Percentiles rank a stretch among this genome's conserved stretches.
phyloP scores from a whole-genome alignment of 805 yeast genomes.

The Yamadazyma scolyti region DNA sequence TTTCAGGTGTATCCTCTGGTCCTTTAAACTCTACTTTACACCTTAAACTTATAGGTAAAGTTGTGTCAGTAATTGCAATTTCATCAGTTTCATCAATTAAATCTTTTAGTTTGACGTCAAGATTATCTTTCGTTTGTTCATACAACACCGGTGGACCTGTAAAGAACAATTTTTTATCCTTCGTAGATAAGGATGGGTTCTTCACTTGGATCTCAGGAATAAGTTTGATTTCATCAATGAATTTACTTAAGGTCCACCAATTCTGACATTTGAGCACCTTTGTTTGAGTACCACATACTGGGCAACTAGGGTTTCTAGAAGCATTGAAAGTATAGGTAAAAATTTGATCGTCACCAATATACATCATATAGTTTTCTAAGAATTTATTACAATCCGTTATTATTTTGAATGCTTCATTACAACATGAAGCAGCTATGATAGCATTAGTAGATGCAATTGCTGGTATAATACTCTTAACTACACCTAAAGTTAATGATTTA shows the following conservation, averaged over 20 bases:
- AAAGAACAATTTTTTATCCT: conserved; percentile 39
- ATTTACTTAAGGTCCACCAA: conserved; percentile 37
- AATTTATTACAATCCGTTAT: conserved; percentile 66
- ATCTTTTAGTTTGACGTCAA: conserved; percentile 26
- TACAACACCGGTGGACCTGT: conserved; percentile 46
- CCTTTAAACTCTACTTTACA: conserved; percentile 21
- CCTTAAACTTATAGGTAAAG: conserved; percentile 43
- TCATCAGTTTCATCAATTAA: conserved; percentile 46
- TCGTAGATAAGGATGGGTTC: conserved; percentile 45
- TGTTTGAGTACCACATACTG: conserved; percentile 63
- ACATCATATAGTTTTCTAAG: conserved; percentile 78
- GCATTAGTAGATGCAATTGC: conserved; percentile 95
- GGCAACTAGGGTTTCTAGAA: conserved; percentile 58
- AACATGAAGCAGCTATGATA: conserved; percentile 82
- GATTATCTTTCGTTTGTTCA: conserved; percentile 42
- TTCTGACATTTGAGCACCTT: conserved; percentile 20
- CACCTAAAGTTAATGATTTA: conserved; percentile 70
- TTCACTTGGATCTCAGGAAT: conserved; percentile 31
- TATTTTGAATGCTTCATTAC: conserved; percentile 80
- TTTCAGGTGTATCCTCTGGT: conserved; percentile 19
- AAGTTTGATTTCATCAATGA: conserved; percentile 37
- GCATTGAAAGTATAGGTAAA: conserved; percentile 71
- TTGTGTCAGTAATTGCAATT: conserved; percentile 50
- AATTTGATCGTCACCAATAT: conserved; percentile 77
- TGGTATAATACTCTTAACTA: conserved; percentile 87